Base-by-base conservation (phyloP, 2,329 filamentous ascomycete species). In the Colletotrichum tropicicola region DNA sequence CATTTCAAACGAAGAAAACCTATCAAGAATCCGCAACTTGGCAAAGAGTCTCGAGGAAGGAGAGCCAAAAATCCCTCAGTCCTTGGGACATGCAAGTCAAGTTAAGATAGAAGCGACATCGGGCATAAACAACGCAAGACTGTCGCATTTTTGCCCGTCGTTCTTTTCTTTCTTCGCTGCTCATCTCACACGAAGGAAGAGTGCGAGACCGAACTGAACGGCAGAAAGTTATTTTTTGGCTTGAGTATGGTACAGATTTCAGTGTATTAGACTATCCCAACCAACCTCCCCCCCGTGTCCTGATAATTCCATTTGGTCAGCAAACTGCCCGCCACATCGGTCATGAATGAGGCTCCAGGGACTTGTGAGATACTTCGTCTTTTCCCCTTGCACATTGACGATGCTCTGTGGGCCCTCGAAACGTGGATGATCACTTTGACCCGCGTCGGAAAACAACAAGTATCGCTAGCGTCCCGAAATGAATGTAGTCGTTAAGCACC, bases 401-500 rank as follows among this genome's bases (percentile, higher is more conserved):
- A 19, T 21, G 32, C 7, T 39, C n/a, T 15, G 23, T n/a, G 5
- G 35, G 19, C n/a, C 25, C 49, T 45, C 28, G n/a, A 25, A 55
- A 45, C 25, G 4, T 4, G 19, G 25, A 45, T 45, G 12, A 6
- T 19, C 41, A 45, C 15, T 25, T 9, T 35, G 17, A 27, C 28
- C 10, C 52, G 10, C 39, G 25, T 28, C 13, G 12, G 17, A 55
- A n/a, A 44, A 30, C 17, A 44, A 17, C 17, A 21, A 54, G n/a
- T 21, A 19, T 63, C 43, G 52, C 52, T 51, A n/a, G 21, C 19
- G 44, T 44, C 35, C 19, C 13, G 30, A 44, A 63, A 63, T 17
- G 56, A 64, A 53, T 30, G 48, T 60, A 47, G 30, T 48, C 17
- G 44, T 41, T 35, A 27, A 53, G 28, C 10, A 59, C 30, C 13